Evolutionary conservation across 2,329 filamentous ascomycete genomes (phyloP).

Genomic region (Penicillium sp.): DNA sequence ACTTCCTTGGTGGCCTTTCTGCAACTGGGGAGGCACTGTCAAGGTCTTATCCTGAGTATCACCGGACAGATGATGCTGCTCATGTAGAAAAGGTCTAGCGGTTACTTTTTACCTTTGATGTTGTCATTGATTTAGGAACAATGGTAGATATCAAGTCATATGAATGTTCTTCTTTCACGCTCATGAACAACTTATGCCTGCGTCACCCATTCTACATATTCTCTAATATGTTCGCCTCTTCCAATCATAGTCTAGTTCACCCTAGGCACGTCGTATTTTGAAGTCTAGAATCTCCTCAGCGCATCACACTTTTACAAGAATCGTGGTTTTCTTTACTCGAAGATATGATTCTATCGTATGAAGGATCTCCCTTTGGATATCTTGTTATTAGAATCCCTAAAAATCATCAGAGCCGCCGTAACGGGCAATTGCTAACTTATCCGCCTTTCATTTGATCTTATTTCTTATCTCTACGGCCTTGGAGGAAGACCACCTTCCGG

Average conservation of each 20-base stretch:
- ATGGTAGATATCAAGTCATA: neutral
- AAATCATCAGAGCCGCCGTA: no score
- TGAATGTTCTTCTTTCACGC: neutral
- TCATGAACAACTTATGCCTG: neutral
- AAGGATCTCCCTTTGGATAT: neutral
- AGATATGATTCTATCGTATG: neutral
- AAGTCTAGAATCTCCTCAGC: neutral
- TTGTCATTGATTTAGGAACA: neutral
- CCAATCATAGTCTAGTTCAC: neutral
- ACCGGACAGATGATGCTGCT: conserved; percentile 10
- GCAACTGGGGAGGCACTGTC: conserved; percentile 39
- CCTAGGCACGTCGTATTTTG: neutral
- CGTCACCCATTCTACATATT: neutral
- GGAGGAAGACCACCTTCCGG: neutral
- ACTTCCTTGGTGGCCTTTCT: conserved; percentile 41
- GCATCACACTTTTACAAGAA: neutral
- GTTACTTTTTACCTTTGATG: neutral
- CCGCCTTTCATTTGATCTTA: neutral
- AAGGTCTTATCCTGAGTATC: conserved; percentile 13
- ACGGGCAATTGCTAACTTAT: neutral
- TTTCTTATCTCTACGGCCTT: neutral
- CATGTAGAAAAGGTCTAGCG: conserved; percentile 18
- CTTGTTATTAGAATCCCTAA: no score
- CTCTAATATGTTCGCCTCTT: neutral
- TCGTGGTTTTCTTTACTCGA: neutral